Percentiles rank a stretch among this genome's conserved stretches.
Evolutionary conservation across 768 basidiomycete species (phyloP).

Genomic region (Lactarius vividus): DNA sequence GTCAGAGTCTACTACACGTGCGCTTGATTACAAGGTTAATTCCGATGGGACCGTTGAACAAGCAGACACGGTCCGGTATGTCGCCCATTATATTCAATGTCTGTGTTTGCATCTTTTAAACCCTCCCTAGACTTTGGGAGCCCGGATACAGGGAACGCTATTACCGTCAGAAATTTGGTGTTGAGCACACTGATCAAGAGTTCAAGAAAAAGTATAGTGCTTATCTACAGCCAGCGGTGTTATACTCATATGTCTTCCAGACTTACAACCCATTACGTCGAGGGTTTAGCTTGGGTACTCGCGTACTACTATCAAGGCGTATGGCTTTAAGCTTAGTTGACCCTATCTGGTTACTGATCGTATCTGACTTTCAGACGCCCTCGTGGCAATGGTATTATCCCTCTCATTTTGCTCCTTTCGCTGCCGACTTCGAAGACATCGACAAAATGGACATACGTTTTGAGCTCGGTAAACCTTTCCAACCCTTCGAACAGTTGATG

Average conservation of each 20-base stretch:
- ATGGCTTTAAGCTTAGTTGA: constrained; percentile 31
- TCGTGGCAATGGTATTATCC: constrained; percentile 99
- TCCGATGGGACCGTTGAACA: constrained; percentile 93
- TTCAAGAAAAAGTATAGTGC: constrained; percentile 66
- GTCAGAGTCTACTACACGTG: constrained; percentile 41
- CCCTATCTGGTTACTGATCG: constrained; percentile 12
- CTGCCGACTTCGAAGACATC: constrained; percentile 85
- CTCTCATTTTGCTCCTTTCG: constrained; percentile 97
- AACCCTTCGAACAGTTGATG: constrained; percentile 97
- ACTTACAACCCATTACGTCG: constrained; percentile 79
- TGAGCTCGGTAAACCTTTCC: constrained; percentile 81
- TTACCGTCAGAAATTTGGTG: constrained; percentile 88
- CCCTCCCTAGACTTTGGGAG: constrained; percentile 76
- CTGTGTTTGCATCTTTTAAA: constrained; percentile 20
- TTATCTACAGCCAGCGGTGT: constrained; percentile 1
- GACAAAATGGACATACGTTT: constrained; percentile 79
- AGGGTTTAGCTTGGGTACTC: constrained; percentile 94
- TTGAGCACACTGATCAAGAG: constrained; percentile 64
- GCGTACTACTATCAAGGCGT: constrained; percentile 99
- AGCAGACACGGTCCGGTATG: constrained; percentile 88
- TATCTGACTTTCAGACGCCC: constrained; percentile 51
- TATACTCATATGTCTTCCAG: constrained; percentile 40
- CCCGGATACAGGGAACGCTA: constrained; percentile 95
- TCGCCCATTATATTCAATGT: constrained; percentile 23
- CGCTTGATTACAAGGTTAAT: constrained; percentile 71